Percentiles rank a stretch among this genome's conserved stretches.
phyloP scores from a whole-genome alignment of 2,329 filamentous ascomycete genomes.

The Penicillium polonicum region DNA sequence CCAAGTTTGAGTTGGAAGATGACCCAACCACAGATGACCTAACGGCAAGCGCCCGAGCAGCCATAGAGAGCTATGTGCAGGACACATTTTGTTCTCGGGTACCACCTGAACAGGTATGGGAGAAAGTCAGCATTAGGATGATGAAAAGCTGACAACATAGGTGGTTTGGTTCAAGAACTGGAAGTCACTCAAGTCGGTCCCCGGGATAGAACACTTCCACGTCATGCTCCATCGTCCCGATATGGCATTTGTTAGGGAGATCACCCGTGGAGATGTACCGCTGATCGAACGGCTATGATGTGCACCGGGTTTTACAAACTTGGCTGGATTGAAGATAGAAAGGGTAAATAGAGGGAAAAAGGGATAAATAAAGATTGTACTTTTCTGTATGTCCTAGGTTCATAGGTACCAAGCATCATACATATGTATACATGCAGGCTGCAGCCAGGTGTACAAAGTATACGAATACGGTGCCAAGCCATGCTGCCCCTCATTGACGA shows the following conservation, averaged over 20 bases:
- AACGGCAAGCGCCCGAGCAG: constrained; percentile 59
- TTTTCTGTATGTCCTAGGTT: neutral
- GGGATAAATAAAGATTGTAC: neutral
- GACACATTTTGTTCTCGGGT: constrained; percentile 59
- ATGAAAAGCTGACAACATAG: constrained; percentile 30
- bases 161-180: constrained; percentile 94
- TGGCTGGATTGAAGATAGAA: neutral
- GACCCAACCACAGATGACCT: constrained; percentile 66
- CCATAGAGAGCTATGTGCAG: constrained; percentile 70
- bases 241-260: constrained; percentile 62
- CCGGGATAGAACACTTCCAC: constrained; percentile 90
- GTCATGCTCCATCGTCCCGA: constrained; percentile 84
- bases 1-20: constrained; percentile 77
- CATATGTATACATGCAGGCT: neutral
- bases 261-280: constrained; percentile 74
- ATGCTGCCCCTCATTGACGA: constrained; percentile 21
- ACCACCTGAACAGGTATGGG: constrained; percentile 38
- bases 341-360: neutral
- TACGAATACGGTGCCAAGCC: constrained; percentile 18
- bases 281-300: constrained; percentile 51
- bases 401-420: neutral
- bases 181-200: constrained; percentile 77
- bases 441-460: neutral
- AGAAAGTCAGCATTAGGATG: constrained; percentile 26
- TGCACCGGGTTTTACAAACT: neutral